Conservation (phyloP, 192 early-diverging fungal genomes). For the Entophlyctis helioformis region DNA sequence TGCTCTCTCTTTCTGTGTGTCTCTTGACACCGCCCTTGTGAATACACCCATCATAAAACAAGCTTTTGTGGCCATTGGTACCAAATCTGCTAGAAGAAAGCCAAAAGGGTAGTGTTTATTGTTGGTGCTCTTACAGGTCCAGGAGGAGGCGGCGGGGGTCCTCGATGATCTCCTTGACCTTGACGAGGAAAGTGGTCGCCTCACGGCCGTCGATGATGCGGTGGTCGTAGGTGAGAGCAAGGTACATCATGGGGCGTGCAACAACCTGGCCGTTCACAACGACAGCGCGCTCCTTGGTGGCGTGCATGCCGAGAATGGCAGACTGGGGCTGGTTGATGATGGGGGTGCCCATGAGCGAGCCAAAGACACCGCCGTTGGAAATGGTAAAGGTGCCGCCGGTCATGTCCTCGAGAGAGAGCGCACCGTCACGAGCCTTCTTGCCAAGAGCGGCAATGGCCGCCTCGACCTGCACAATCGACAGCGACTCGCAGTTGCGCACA, state of each 20-base stretch:
- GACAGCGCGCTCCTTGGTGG: slow-evolving; percentile 91
- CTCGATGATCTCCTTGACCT: slow-evolving; percentile 92
- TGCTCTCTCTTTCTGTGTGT: no score
- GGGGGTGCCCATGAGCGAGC: slow-evolving; percentile 92
- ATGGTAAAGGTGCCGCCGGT: slow-evolving; percentile 98
- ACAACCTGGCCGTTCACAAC: slow-evolving; percentile 77
- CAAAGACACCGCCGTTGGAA: slow-evolving; percentile 98
- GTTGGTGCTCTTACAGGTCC: slow-evolving; percentile 69
- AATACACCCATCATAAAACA: no score
- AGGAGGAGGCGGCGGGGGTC: slow-evolving; percentile 87
- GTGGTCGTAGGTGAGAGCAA: slow-evolving; percentile 98
- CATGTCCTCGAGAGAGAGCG: slow-evolving; percentile 96
- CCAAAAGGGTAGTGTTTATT: background rate
- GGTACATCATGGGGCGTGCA: slow-evolving; percentile 70
- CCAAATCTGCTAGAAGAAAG: no score
- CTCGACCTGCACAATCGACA: slow-evolving; percentile 84
- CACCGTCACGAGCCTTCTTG: slow-evolving; percentile 78
- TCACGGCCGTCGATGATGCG: slow-evolving; percentile 97
- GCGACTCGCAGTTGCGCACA: slow-evolving; percentile 77
- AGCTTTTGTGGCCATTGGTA: no score
- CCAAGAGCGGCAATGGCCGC: slow-evolving; percentile 80
- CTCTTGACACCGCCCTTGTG: no score
- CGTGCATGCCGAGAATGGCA: slow-evolving; percentile 98
- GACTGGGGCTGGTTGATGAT: slow-evolving; percentile 97
- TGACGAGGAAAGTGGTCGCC: slow-evolving; percentile 96